Conservation (phyloP, 352 stramenopile species). For the Pythium coloratum region DNA sequence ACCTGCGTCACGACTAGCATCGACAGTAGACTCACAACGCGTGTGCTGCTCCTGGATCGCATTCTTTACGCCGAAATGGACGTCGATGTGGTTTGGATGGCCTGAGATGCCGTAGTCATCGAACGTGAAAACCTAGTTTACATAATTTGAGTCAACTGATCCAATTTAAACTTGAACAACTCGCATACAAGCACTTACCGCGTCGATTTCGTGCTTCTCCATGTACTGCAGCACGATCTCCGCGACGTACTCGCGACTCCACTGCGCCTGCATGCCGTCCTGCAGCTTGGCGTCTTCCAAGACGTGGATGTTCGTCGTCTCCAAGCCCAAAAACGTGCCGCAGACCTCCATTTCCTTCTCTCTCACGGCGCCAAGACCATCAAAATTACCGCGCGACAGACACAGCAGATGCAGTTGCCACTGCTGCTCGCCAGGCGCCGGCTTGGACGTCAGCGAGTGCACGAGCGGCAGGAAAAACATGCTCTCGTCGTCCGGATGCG, state of each 20-base stretch:
- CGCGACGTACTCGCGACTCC: constrained; percentile 67
- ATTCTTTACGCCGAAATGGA: constrained; percentile 55
- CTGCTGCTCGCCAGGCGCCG: constrained; percentile 10
- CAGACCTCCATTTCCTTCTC: constrained; percentile 79
- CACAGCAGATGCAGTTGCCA: constrained; percentile 89
- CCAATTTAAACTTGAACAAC: no score
- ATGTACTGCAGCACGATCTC: constrained; percentile 57
- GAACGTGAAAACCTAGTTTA: constrained; percentile 90
- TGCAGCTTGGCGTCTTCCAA: constrained; percentile 82
- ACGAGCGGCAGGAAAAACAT: constrained; percentile 97
- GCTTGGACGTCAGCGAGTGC: constrained; percentile 45
- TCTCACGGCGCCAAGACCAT: constrained; percentile 85
- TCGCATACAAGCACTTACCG: constrained; percentile 35
- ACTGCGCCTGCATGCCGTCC: constrained; percentile 83
- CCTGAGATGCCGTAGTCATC: constrained; percentile 92
- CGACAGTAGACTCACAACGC: constrained; percentile 26
- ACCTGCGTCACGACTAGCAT: neutral
- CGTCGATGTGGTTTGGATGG: constrained; percentile 92
- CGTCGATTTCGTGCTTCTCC: constrained; percentile 54
- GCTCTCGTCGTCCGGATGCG: constrained; percentile 97
- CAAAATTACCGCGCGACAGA: constrained; percentile 91
- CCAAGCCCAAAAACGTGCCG: constrained; percentile 55
- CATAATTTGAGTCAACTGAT: no score
- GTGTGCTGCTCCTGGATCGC: constrained; percentile 46
- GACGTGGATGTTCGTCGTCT: constrained; percentile 48